These are phyloP conservation scores for Ogataea saltuana DNA, from an alignment of 805 yeast genomes.

Conservation along the genomic window DNA sequence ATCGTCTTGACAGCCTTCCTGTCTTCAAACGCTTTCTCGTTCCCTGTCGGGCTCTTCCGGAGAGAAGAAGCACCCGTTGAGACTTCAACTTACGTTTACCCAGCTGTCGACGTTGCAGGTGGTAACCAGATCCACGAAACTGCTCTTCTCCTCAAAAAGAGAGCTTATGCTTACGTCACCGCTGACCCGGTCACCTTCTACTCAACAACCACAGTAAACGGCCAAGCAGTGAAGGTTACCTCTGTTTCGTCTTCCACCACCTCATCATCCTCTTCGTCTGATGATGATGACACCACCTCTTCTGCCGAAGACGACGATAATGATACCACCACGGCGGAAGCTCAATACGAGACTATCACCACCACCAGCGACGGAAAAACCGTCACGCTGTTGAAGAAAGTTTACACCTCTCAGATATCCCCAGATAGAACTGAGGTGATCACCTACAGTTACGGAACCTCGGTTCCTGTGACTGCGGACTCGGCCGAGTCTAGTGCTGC, in stretches of 20 bases:
- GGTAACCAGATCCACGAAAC: constrained; percentile 13
- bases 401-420: constrained; percentile 32
- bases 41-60: constrained; percentile 15
- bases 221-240: constrained; percentile 22
- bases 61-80: constrained; percentile 10
- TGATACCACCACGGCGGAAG: constrained; percentile 10
- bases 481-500: constrained; percentile 6
- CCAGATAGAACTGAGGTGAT: constrained; percentile 25
- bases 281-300: constrained; percentile 1
- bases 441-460: constrained; percentile 19
- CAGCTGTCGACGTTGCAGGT: constrained; percentile 12
- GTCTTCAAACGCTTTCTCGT: constrained; percentile 15
- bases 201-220: constrained; percentile 21
- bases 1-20: constrained; percentile 13
- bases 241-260: constrained; percentile 8
- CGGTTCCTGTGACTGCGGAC: constrained; percentile 12
- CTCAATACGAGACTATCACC: constrained; percentile 19
- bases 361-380: constrained; percentile 23
- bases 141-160: constrained; percentile 21
- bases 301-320: not conserved
- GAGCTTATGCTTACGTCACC: constrained; percentile 32
- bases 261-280: constrained; percentile 5
- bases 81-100: constrained; percentile 12
- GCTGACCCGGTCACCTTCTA: constrained; percentile 28
- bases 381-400: constrained; percentile 25